Evolutionary conservation across 305 asterid species (phyloP).

Genomic region (Withania somnifera): DNA sequence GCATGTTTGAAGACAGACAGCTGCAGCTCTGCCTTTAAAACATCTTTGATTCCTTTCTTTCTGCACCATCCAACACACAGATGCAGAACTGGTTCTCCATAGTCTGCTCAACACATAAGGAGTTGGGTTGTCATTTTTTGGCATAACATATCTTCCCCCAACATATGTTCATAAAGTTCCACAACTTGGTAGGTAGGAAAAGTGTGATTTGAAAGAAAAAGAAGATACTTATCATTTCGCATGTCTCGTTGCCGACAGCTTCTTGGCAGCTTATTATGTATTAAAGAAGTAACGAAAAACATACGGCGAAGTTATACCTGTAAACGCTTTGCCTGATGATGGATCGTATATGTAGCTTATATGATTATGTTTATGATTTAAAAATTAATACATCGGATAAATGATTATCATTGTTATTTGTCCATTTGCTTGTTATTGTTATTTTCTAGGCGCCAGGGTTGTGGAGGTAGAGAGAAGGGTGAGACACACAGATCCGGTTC

Average conservation of each 20-base stretch:
- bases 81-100: not conserved
- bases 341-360: not conserved
- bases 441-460: slow-evolving; percentile 23
- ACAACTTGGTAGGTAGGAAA: not conserved
- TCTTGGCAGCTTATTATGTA: not conserved
- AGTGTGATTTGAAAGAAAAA: not conserved
- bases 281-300: not conserved
- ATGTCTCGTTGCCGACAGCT: not conserved
- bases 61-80: not conserved
- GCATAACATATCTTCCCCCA: not conserved
- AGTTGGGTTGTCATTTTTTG: not conserved
- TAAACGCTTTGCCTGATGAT: not conserved
- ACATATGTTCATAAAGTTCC: not conserved
- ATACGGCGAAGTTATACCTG: not conserved
- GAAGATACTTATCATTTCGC: not conserved
- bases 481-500: slow-evolving; percentile 29
- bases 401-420: not conserved
- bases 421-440: not conserved
- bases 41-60: not conserved
- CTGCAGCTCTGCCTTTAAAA: not conserved
- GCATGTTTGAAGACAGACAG: not conserved
- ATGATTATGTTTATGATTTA: not conserved
- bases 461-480: slow-evolving; percentile 28
- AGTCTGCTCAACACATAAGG: not conserved
- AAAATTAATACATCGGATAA: not conserved